phyloP scores from a whole-genome alignment of 1,284 basidiomycete species.

The Puccinia novopanici region DNA sequence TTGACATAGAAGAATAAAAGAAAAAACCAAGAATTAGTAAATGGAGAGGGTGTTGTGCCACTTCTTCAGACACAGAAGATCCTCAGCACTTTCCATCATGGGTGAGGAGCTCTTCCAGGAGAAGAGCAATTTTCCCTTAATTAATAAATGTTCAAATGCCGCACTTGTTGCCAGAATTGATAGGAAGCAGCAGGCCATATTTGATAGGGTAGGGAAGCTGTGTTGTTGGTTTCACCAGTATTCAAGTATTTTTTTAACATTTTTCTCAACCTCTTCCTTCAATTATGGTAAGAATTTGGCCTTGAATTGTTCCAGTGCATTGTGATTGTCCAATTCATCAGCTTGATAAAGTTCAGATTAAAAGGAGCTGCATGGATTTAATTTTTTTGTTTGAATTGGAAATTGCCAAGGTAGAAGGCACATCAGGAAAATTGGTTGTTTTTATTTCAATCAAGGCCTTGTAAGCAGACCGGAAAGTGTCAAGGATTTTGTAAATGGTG shows the following conservation, averaged over 20 bases:
- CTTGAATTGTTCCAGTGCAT: not conserved
- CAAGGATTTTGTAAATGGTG: too few relatives aligned
- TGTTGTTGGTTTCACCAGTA: not conserved
- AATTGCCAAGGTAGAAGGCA: too few relatives aligned
- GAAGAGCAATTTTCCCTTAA: not conserved
- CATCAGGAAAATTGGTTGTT: too few relatives aligned
- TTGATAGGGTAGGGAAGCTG: not conserved
- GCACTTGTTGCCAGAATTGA: constrained; percentile 21
- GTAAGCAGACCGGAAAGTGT: too few relatives aligned
- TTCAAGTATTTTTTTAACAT: not conserved
- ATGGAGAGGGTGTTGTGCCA: too few relatives aligned
- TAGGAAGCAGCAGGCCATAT: not conserved
- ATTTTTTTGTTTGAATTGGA: too few relatives aligned
- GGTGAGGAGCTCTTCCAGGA: not conserved
- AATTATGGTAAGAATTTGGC: too few relatives aligned
- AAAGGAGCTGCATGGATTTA: too few relatives aligned
- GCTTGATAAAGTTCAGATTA: too few relatives aligned
- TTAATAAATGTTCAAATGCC: constrained; percentile 8
- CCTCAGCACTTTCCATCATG: not conserved
- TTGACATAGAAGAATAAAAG: too few relatives aligned
- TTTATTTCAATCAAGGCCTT: too few relatives aligned
- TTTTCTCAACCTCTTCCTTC: not conserved
- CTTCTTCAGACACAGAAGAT: not conserved
- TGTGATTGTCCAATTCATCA: not conserved
- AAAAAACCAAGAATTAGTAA: too few relatives aligned